These are phyloP conservation scores for Rhododendron molle DNA, from an alignment of 148 eudicot genomes.

Conservation along the genomic window DNA sequence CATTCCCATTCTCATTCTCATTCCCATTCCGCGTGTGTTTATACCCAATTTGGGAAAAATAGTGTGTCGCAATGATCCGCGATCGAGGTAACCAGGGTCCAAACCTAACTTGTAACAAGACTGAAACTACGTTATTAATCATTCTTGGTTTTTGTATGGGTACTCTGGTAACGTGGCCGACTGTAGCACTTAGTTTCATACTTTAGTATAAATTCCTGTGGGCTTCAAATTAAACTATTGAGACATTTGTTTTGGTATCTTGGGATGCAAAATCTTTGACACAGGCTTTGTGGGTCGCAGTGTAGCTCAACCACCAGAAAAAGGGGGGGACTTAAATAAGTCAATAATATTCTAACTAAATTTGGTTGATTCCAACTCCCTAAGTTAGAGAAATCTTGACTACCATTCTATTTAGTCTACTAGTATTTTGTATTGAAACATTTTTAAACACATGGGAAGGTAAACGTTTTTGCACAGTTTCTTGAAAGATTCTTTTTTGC, in stretches of 20 bases:
- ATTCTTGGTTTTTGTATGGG: background rate
- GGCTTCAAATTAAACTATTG: background rate
- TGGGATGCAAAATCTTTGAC: background rate
- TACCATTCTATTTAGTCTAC: background rate
- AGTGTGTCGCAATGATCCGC: background rate
- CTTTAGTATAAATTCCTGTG: background rate
- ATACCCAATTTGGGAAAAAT: too few relatives aligned
- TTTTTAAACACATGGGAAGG: background rate
- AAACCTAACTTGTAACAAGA: background rate
- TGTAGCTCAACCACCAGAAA: constrained; percentile 1
- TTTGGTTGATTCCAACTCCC: background rate
- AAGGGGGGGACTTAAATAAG: background rate
- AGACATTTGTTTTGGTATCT: background rate
- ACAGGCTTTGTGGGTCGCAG: background rate
- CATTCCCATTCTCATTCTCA: background rate
- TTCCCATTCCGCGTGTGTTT: background rate
- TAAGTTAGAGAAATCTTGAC: background rate
- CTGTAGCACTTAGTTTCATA: background rate
- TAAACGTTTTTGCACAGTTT: background rate
- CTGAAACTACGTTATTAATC: background rate
- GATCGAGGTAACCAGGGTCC: background rate
- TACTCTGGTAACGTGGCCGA: background rate
- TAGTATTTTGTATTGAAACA: background rate
- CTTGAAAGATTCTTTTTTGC: background rate
- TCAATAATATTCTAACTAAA: background rate